These are phyloP conservation scores for Candida sp. DNA, from an alignment of 1,139 yeast genomes.

Conservation along the genomic window DNA sequence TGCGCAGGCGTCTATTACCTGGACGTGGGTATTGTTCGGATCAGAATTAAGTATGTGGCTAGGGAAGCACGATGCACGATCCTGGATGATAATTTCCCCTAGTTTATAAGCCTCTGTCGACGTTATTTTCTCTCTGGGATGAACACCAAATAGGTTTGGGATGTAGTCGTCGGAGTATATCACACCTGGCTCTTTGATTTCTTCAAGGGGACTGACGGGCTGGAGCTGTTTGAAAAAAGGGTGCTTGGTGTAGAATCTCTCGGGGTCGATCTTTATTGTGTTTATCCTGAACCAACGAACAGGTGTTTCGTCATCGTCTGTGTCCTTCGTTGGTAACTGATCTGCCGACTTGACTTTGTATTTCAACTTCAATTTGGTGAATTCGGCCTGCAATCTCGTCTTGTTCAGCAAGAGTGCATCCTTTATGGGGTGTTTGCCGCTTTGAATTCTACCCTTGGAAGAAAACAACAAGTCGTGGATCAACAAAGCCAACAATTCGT, in stretches of 20 bases:
- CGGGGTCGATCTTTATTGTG: constrained; percentile 47
- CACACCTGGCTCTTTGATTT: constrained; percentile 53
- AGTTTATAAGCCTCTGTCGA: constrained; percentile 65
- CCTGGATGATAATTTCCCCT: constrained; percentile 90
- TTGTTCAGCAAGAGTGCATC: constrained; percentile 79
- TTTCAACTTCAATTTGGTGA: constrained; percentile 75
- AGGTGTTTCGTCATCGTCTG: constrained; percentile 68
- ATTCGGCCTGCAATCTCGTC: constrained; percentile 82
- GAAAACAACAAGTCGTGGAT: constrained; percentile 84
- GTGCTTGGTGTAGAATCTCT: constrained; percentile 45
- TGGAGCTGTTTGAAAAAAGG: constrained; percentile 48
- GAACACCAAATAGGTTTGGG: constrained; percentile 80
- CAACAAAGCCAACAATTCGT: constrained; percentile 60
- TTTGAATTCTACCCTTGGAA: constrained; percentile 80
- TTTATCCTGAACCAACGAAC: constrained; percentile 90
- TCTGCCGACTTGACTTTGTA: constrained; percentile 51
- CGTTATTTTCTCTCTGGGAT: constrained; percentile 73
- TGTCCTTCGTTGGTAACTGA: constrained; percentile 38
- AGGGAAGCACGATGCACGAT: constrained; percentile 96
- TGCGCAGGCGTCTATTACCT: constrained; percentile 91
- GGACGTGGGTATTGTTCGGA: constrained; percentile 54
- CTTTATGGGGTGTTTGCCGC: constrained; percentile 88
- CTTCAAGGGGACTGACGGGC: constrained; percentile 48
- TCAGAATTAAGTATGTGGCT: constrained; percentile 70
- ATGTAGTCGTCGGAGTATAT: constrained; percentile 75